Percentiles rank a stretch among this genome's conserved stretches.
Conservation (phyloP, 192 early-diverging fungal genomes). For the Mortierella claussenii region DNA sequence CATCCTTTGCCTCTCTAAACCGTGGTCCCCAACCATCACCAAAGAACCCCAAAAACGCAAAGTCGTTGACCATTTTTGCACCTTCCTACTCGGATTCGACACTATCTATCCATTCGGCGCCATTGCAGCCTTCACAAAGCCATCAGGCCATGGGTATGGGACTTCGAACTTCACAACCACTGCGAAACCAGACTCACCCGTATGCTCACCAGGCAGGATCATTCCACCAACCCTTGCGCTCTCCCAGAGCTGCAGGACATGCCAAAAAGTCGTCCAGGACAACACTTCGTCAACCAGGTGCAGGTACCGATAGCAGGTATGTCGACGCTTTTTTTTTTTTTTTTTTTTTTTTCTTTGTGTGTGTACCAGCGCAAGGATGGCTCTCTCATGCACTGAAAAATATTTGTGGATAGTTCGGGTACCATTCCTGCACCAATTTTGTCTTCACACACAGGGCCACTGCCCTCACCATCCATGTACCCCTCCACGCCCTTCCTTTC, state of each 20-base stretch:
- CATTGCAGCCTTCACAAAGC: conserved; percentile 56
- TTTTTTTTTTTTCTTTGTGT: conserved; percentile 6
- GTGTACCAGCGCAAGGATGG: too few species aligned
- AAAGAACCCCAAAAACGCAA: conserved; percentile 58
- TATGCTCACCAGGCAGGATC: conserved; percentile 23
- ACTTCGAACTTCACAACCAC: conserved; percentile 36
- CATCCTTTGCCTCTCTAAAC: conserved; percentile 31
- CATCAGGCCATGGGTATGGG: conserved; percentile 52
- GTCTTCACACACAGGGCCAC: conserved; percentile 48
- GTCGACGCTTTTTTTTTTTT: not conserved
- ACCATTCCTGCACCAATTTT: conserved; percentile 47
- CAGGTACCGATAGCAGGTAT: conserved; percentile 20
- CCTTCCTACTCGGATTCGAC: conserved; percentile 59
- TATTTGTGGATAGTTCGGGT: too few species aligned
- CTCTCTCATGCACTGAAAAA: too few species aligned
- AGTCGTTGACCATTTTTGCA: conserved; percentile 61
- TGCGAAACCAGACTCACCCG: conserved; percentile 43
- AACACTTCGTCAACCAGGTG: conserved; percentile 21
- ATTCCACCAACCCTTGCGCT: conserved; percentile 43
- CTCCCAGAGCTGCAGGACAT: conserved; percentile 29
- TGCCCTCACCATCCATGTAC: conserved; percentile 63
- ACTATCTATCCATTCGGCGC: conserved; percentile 59
- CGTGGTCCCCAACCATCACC: conserved; percentile 50
- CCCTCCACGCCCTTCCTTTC: conserved; percentile 59
- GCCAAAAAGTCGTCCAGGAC: conserved; percentile 30